Conservation (phyloP, 148 eudicot species). For the Arbutus unedo region DNA sequence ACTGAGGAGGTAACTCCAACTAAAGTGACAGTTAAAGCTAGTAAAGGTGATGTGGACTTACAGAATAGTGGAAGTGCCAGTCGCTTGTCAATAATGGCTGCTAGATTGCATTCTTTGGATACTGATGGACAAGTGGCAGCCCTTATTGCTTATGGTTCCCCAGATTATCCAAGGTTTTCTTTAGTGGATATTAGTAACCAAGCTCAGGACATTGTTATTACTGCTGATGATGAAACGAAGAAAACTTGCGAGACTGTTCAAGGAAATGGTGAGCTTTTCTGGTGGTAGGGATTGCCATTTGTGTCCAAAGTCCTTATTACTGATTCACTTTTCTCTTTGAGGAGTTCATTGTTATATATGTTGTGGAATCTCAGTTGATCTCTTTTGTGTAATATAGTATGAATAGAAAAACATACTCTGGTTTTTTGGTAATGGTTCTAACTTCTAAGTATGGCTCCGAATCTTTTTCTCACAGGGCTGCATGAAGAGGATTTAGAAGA, state of each 20-base stretch:
- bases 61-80: slow-evolving; percentile 22
- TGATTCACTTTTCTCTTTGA: slow-evolving; percentile 1
- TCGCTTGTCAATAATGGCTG: slow-evolving; percentile 29
- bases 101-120: slow-evolving; percentile 24
- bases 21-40: slow-evolving; percentile 27
- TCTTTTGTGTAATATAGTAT: background rate
- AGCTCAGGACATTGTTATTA: slow-evolving; percentile 33
- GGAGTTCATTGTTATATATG: background rate
- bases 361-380: background rate
- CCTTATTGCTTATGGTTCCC: slow-evolving; percentile 27
- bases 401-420: background rate
- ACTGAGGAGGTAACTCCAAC: slow-evolving; percentile 30
- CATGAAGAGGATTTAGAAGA: slow-evolving; percentile 24
- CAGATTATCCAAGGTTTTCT: slow-evolving; percentile 26
- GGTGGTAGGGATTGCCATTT: slow-evolving; percentile 14
- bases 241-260: slow-evolving; percentile 14
- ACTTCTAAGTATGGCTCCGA: slow-evolving; percentile 10
- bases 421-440: slow-evolving; percentile 11
- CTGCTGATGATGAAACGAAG: slow-evolving; percentile 16
- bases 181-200: slow-evolving; percentile 23
- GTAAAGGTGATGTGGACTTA: slow-evolving; percentile 9
- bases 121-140: slow-evolving; percentile 20
- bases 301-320: background rate
- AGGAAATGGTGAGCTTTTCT: slow-evolving; percentile 18
- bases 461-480: slow-evolving; percentile 21